Evolutionary conservation across 768 basidiomycete species (phyloP), one percentile per base, ranked within the genome.

Genomic region (Hydnomerulius pinastri): DNA sequence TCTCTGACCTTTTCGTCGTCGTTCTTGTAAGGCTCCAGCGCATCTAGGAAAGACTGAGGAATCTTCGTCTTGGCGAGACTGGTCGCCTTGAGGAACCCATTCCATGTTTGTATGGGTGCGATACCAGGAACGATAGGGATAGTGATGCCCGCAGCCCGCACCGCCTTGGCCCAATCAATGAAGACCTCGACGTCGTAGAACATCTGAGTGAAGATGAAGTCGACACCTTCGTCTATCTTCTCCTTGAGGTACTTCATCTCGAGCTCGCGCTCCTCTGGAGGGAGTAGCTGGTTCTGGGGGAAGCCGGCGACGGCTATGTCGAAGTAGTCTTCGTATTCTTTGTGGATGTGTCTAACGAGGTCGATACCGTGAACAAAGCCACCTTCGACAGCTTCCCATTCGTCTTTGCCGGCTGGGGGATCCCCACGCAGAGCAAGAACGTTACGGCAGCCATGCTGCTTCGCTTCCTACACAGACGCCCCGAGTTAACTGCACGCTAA

Each of bases 141-240:
- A 2, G 85, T 89, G 66, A 95, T 93, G 6, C 92, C 93, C 0
- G 87, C 90, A 10, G 77, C 88, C 50, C 93, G 83, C 27, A 92
- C 83, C 37, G 81, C 74, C 53, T 83, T 84, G 33, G 90, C 94
- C 97, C 97, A 99, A 43, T 78, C 76, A 62, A 97, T 84, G 73
- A 99, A 98, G 59, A 98, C 65, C 28, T 91, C 80, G 41, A 87
- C 85, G 60, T 97, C 95, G 72, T 95, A 97, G 74, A 98, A 98
- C 92, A 98, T 93, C 70, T 98, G 95, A 0, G 95, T 97, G 76
- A 98, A 97, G 70, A 98, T 97, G 73, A 96, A 91, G 65, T 84
- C 79, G 53, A 86, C 90, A 32, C 95, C 94, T 9, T 85, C 89
- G 56, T 96, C 93, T 51, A 95, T 73, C 71, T 98, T 98, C 56